Evolutionary conservation across 768 basidiomycete species (phyloP), one percentile per base, ranked within the genome.

Genomic region (Hydnum rufescens): DNA sequence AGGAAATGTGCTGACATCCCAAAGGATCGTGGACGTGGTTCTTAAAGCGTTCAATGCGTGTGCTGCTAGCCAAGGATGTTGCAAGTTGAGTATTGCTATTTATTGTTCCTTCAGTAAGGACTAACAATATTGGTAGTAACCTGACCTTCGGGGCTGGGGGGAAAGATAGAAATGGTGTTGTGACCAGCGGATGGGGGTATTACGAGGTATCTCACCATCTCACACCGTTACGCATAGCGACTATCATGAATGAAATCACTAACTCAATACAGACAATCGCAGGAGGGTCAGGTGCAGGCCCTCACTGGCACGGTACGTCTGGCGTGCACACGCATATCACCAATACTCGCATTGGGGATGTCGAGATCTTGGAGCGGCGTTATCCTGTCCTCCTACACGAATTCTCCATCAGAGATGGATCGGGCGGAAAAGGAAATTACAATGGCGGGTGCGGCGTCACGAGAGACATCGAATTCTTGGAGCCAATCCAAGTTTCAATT

Each of bases 281-380:
- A 2, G 92, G 90, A 4, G 92, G 92, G 22, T 85, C 84, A 3
- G 92, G 92, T 3, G 89, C 92, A 0, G 90, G 92, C 0, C 79
- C 83, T 2, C 64, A 65, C 5, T 93, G 89, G 90, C 78, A 90
- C 60, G 92, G 92, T 3, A 88, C 87, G 16, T 85, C 84, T 25
- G 90, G 90, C 4, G 84, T 93, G 2, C 90, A 93, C 63, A 89
- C 87, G 1, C 86, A 90, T 61, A 89, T 89, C 59, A 90, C 90
- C 0, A 90, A 89, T 64, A 89, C 87, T 5, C 77, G 87, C 6
- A 90, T 90, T 42, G 87, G 87, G 22, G 92, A 96, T 59, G 80
- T 90, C 32, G 92, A 96, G 62, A 82, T 93, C 60, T 72, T 96
- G 32, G 92, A 96, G 62, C 75, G 90, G 47, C 77, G 92, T 42